phyloP scores from a whole-genome alignment of 257 asterid genomes.

The Solanum dulcamara region DNA sequence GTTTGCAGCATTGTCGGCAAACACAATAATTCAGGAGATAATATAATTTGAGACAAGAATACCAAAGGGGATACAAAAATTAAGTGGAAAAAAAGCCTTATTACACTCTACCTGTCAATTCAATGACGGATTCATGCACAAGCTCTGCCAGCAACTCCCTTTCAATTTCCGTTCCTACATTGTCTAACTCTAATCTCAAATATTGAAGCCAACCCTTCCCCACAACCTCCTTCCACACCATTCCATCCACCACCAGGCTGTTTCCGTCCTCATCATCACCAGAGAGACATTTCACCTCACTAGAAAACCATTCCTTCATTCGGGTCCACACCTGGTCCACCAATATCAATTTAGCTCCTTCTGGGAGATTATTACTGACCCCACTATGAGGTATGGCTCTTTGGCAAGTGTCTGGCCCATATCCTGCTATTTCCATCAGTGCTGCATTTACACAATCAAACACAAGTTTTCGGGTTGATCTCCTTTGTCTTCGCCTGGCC shows the following conservation, averaged over 20 bases:
- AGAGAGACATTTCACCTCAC: slow-evolving; percentile 20
- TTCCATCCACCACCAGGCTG: slow-evolving; percentile 51
- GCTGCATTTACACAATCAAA: slow-evolving; percentile 72
- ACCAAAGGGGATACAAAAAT: not conserved
- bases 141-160: slow-evolving; percentile 62
- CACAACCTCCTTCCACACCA: slow-evolving; percentile 59
- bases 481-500: slow-evolving; percentile 54
- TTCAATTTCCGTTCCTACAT: slow-evolving; percentile 57
- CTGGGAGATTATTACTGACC: slow-evolving; percentile 5
- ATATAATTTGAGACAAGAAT: not conserved
- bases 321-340: slow-evolving; percentile 61
- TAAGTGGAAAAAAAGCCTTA: slow-evolving; percentile 4
- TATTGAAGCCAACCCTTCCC: slow-evolving; percentile 60
- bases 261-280: slow-evolving; percentile 35
- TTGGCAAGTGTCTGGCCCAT: slow-evolving; percentile 34
- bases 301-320: slow-evolving; percentile 52
- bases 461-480: slow-evolving; percentile 72
- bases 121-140: slow-evolving; percentile 49
- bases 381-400: slow-evolving; percentile 20
- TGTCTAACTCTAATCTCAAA: slow-evolving; percentile 42
- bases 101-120: slow-evolving; percentile 38
- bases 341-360: slow-evolving; percentile 11
- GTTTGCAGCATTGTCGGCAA: slow-evolving; percentile 9
- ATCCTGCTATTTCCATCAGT: slow-evolving; percentile 46
- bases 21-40: slow-evolving; percentile 13